Percentiles rank a stretch among this genome's conserved stretches.
These are phyloP conservation scores for Diaporthe longicolla DNA, from an alignment of 2,329 filamentous ascomycete genomes.

Conservation along the genomic window DNA sequence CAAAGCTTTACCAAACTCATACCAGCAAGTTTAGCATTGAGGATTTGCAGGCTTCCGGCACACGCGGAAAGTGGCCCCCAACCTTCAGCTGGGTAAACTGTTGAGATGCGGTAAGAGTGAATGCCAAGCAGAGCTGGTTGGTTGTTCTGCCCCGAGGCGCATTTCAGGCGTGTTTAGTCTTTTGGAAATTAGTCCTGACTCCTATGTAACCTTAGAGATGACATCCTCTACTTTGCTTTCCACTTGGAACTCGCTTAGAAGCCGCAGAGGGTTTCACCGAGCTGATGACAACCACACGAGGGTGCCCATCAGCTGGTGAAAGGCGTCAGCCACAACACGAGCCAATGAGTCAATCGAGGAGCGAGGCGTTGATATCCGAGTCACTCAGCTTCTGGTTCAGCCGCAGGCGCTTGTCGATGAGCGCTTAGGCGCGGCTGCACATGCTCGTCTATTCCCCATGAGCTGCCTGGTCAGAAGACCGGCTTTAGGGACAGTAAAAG, in stretches of 20 bases:
- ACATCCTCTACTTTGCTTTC: not conserved
- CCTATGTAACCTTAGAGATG: too few relatives aligned
- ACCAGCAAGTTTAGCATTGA: not conserved
- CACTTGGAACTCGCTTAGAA: not conserved
- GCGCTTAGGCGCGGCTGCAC: constrained; percentile 31
- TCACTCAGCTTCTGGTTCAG: not conserved
- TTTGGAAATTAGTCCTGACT: not conserved
- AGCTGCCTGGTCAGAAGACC: constrained; percentile 10
- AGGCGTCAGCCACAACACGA: constrained; percentile 1
- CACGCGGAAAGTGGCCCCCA: not conserved
- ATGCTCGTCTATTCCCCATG: not conserved
- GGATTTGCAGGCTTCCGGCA: not conserved
- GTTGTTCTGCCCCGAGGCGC: not conserved
- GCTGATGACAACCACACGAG: not conserved
- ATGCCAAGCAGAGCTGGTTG: not conserved
- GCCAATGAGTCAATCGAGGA: not conserved
- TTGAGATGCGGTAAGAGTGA: not conserved
- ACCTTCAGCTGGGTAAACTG: not conserved
- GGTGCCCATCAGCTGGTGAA: not conserved
- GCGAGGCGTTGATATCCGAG: constrained; percentile 4
- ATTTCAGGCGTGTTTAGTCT: not conserved
- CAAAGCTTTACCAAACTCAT: not conserved
- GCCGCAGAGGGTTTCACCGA: not conserved
- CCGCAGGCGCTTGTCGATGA: not conserved
- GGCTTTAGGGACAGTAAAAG: not conserved